phyloP scores from a whole-genome alignment of 768 basidiomycete genomes.

The Suillus occidentalis region DNA sequence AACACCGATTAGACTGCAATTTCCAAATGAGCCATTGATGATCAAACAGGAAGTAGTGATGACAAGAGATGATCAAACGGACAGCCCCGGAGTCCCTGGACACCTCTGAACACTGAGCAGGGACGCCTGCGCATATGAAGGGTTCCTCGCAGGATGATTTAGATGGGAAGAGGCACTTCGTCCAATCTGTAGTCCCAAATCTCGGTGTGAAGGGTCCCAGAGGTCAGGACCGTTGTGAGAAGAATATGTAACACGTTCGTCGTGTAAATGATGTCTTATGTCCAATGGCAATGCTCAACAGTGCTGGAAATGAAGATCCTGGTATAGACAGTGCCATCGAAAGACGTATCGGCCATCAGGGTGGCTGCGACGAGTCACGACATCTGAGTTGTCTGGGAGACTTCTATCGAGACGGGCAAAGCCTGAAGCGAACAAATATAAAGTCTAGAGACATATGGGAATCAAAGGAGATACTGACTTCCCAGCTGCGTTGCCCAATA shows the following conservation, averaged over 20 bases:
- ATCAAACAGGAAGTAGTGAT: background rate
- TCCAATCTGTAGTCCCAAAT: background rate
- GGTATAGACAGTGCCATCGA: background rate
- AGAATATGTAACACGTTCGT: constrained; percentile 16
- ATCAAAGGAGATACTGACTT: constrained; percentile 9
- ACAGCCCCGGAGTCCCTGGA: constrained; percentile 1
- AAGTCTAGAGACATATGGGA: constrained; percentile 1
- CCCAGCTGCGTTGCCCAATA: constrained; percentile 13
- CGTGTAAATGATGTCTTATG: constrained; percentile 20
- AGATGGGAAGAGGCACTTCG: background rate
- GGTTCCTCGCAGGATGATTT: background rate
- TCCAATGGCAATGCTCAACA: constrained; percentile 18
- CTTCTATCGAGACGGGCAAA: constrained; percentile 3
- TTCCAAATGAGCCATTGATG: background rate
- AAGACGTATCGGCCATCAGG: background rate
- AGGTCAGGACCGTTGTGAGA: constrained; percentile 22
- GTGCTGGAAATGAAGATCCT: constrained; percentile 21
- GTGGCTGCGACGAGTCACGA: background rate
- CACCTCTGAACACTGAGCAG: background rate
- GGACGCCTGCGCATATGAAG: background rate
- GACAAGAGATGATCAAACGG: background rate
- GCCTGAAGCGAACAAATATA: constrained; percentile 8
- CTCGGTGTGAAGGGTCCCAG: constrained; percentile 1
- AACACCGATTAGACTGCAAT: background rate
- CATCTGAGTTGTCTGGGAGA: constrained; percentile 29